Base-by-base conservation (phyloP, 192 early-diverging fungal species). In the Haplosporangium gracile region DNA sequence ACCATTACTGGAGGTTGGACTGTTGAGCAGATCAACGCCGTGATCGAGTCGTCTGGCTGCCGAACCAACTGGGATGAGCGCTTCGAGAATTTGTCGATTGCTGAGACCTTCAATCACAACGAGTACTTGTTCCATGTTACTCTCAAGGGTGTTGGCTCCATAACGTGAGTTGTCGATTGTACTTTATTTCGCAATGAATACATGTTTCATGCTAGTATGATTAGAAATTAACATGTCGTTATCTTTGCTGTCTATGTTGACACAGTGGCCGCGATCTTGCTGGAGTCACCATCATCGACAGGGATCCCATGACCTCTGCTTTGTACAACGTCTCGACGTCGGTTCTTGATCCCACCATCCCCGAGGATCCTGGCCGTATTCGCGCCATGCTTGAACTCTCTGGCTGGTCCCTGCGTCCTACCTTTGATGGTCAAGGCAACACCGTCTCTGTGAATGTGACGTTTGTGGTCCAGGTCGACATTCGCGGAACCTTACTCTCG, bases 401-500 rank as follows among this genome's bases (percentile, higher is more conserved):
- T 29, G 92, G 92, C n/a, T 93, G 91, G 91, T 74, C 88, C 13
- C 84, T 93, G 47, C 70, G 81, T 16, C 91, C 92, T 11, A 81
- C 84, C 5, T 87, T 90, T 49, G 88, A 92, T 60, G 75, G 57
- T 9, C 77, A 82, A n/a, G 89, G 90, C 38, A 76, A 73, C 32
- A 90, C 76, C 10, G 83, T 82, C 9, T 79, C 88, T 42, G 88
- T 93, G 55, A 72, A 70, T 38, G 82, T 91, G 1, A 83, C 82
- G 1, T 90, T 90, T 77, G 82, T 92, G 34, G 86, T 89, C 20
- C 91, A 92, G 78, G 72, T 88, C 68, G 91, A 91, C 51, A 85
- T 93, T 51, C 88, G 89, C 74, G 92, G 91, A 0, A 84, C 74
- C 5, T 45, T 91, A 16, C 89, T 90, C 38, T 51, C 69, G 2